phyloP scores from a whole-genome alignment of 768 basidiomycete genomes.

The Hydnomerulius pinastri region DNA sequence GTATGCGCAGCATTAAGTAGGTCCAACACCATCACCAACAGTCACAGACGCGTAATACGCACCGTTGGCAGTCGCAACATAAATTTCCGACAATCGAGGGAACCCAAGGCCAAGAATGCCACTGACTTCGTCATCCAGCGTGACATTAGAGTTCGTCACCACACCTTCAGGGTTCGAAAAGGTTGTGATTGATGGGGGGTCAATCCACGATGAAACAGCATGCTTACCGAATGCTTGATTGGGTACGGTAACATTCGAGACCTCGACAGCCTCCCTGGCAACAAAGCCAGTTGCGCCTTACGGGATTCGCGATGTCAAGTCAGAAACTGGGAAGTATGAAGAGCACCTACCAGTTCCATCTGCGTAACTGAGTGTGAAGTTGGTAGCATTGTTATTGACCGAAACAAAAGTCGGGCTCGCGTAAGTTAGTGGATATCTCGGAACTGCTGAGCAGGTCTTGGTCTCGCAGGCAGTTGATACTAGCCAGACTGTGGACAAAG shows the following conservation, averaged over 20 bases:
- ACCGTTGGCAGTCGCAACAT: constrained; percentile 50
- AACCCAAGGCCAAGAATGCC: constrained; percentile 80
- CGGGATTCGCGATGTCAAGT: constrained; percentile 6
- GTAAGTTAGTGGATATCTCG: constrained; percentile 72
- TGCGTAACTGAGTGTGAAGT: constrained; percentile 61
- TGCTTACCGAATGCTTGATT: constrained; percentile 69
- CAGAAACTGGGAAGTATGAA: neutral
- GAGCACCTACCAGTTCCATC: constrained; percentile 64
- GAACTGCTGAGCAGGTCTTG: constrained; percentile 54
- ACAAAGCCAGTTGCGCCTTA: constrained; percentile 71
- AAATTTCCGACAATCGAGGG: constrained; percentile 66
- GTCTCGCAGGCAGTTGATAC: constrained; percentile 63
- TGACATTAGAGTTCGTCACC: constrained; percentile 61
- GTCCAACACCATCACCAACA: neutral
- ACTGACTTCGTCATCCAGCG: constrained; percentile 62
- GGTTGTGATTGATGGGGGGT: constrained; percentile 2
- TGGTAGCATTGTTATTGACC: constrained; percentile 61
- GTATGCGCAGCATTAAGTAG: neutral
- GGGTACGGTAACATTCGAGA: constrained; percentile 60
- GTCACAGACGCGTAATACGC: constrained; percentile 8
- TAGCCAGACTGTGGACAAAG: constrained; percentile 58
- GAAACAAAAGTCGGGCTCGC: constrained; percentile 63
- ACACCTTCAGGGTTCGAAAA: constrained; percentile 44
- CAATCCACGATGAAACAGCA: constrained; percentile 1
- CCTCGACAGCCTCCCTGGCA: constrained; percentile 59